phyloP scores from a whole-genome alignment of 2,329 filamentous ascomycete species.

The Cladophialophora psammophila region DNA sequence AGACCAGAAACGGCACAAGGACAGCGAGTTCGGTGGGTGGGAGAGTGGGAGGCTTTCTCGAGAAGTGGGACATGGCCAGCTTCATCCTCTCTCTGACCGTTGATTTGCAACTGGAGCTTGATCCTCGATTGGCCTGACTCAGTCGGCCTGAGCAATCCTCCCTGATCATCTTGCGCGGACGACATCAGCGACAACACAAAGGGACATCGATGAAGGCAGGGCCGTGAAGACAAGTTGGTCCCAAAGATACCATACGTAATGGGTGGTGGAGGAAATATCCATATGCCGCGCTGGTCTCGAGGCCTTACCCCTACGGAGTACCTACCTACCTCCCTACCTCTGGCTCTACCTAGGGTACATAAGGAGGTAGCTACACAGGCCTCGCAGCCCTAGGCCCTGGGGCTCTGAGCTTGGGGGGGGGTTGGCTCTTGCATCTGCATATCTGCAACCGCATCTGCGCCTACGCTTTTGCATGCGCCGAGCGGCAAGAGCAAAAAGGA shows the following conservation, averaged over 20 bases:
- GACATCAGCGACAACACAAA: neutral
- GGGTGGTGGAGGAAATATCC: no score
- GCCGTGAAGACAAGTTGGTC: neutral
- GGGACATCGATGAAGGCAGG: neutral
- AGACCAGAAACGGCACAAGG: conserved; percentile 19
- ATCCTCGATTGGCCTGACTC: conserved; percentile 18
- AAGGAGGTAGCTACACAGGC: no score
- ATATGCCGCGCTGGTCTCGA: no score
- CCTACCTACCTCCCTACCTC: no score
- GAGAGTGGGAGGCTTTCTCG: conserved; percentile 18
- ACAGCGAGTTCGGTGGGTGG: conserved; percentile 20
- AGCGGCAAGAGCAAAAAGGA: neutral
- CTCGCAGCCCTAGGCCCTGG: no score
- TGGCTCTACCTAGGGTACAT: no score
- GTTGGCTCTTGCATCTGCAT: neutral
- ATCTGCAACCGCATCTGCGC: conserved; percentile 4
- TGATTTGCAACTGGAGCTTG: conserved; percentile 4
- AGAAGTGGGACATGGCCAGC: conserved; percentile 22
- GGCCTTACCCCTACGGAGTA: no score
- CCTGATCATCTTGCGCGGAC: neutral
- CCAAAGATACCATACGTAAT: neutral
- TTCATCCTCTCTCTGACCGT: conserved; percentile 1
- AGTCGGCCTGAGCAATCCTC: conserved; percentile 6
- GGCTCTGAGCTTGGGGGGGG: neutral
- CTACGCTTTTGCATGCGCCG: neutral